Percentiles rank a stretch among this genome's conserved stretches.
These are phyloP conservation scores for Chlorella sp. DNA, from an alignment of 139 green algal genomes.

Conservation along the genomic window DNA sequence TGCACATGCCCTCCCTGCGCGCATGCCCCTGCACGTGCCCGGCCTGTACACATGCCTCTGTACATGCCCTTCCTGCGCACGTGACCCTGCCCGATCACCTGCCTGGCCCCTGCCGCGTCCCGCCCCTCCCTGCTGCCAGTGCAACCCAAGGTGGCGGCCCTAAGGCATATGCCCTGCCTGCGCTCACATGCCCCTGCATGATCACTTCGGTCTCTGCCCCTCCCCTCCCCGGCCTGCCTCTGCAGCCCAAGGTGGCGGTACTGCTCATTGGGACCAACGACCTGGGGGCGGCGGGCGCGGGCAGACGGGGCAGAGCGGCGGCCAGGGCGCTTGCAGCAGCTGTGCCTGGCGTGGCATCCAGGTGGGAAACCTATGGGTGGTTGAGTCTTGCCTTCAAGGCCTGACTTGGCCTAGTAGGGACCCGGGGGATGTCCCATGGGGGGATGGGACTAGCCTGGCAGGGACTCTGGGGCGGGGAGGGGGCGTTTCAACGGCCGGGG, in stretches of 20 bases:
- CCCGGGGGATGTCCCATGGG: no score
- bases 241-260: constrained; percentile 27
- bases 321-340: neutral
- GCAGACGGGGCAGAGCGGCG: constrained; percentile 10
- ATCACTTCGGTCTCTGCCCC: neutral
- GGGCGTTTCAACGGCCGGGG: no score
- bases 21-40: neutral
- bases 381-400: no score
- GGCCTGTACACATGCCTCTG: no score
- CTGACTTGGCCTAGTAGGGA: no score
- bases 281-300: constrained; percentile 29
- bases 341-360: constrained; percentile 9
- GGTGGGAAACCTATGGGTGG: neutral
- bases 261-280: neutral
- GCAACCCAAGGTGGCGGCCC: no score
- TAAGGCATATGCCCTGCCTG: no score
- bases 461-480: no score
- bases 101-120: no score
- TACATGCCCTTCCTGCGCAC: constrained; percentile 19
- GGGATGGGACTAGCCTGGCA: no score
- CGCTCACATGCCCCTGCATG: neutral
- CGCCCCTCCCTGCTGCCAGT: no score
- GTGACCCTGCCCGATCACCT: no score
- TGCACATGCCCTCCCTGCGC: neutral
- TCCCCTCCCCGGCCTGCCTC: neutral